phyloP scores from a whole-genome alignment of 768 basidiomycete species.

The Tephrocybe sp. region DNA sequence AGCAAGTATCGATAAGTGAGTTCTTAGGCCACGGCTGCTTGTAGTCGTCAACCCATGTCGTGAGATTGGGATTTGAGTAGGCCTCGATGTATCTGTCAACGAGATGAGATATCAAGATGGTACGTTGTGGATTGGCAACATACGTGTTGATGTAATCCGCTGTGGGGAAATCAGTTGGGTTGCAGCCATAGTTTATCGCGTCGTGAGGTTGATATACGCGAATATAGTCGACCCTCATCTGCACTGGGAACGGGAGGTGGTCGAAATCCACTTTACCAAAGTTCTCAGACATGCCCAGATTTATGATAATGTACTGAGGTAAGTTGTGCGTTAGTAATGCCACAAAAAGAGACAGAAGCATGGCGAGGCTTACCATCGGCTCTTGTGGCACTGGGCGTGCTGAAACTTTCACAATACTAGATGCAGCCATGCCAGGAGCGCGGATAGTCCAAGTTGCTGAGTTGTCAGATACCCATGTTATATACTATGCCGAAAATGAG shows the following conservation, averaged over 20 bases:
- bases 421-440: conserved; percentile 63
- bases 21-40: conserved; percentile 62
- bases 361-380: conserved; percentile 63
- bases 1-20: conserved; percentile 39
- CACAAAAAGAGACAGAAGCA: neutral
- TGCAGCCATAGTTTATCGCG: conserved; percentile 69
- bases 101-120: neutral
- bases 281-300: conserved; percentile 78
- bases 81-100: conserved; percentile 52
- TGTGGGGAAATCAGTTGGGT: conserved; percentile 66
- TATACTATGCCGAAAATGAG: too few species aligned
- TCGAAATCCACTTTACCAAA: conserved; percentile 73
- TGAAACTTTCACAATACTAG: conserved; percentile 57
- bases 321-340: neutral
- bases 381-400: conserved; percentile 73
- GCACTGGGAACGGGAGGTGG: conserved; percentile 65
- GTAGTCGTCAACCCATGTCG: conserved; percentile 50
- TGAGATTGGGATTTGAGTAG: conserved; percentile 67
- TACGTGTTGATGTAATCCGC: conserved; percentile 66
- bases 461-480: conserved; percentile 78
- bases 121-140: conserved; percentile 20
- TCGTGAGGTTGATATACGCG: conserved; percentile 71
- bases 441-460: conserved; percentile 73
- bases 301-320: conserved; percentile 72
- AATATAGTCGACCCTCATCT: conserved; percentile 46